Evolutionary conservation across 2,329 filamentous ascomycete genomes (phyloP), one percentile per base, ranked within the genome.

Genomic region (Apiospora hydei): DNA sequence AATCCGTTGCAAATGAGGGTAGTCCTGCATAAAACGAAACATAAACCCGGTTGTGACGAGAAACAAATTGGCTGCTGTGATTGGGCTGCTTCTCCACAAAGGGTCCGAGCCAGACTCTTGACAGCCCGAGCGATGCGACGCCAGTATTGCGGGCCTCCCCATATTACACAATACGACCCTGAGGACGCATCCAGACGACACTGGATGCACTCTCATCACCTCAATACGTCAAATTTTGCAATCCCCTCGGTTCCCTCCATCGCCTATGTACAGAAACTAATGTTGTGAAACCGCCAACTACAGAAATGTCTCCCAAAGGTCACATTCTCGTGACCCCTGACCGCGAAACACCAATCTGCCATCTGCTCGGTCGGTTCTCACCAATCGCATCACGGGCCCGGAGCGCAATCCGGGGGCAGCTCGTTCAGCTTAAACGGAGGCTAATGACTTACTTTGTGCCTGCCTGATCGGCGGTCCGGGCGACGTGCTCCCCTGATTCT

Each of bases 91-190:
- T 24, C 18, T 24, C 57, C 57, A 21, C 30, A 24, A 41, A 24
- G 16, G 34, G 57, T 41, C 57, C 57, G 57, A 64, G 34, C 57
- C 11, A 4, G 5, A n/a, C 18, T 1, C 21, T 41, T 64, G 30
- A 41, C 34, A 64, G 57, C 57, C 57, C 57, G 34, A 64, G 57
- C 57, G 57, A 64, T 64, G 57, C 30, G 10, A 64, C 57, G 2
- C 34, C n/a, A 4, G 3, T 38, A 41, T 14, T n/a, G 57, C 57
- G 57, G 57, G 57, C 18, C 57, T 64, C 18, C 10, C 30, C 57
- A 41, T 64, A 64, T 64, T 64, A 41, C 57, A 21, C 0, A 38
- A 61, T 61, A 21, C 53, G 7, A 61, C 53, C 53, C 34, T 64
- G 57, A 18, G 3, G 8, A 38, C 18, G 51, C 26, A 57, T 34